These are phyloP conservation scores for Byssochlamys sp. DNA, from an alignment of 2,329 filamentous ascomycete species.

Conservation along the genomic window DNA sequence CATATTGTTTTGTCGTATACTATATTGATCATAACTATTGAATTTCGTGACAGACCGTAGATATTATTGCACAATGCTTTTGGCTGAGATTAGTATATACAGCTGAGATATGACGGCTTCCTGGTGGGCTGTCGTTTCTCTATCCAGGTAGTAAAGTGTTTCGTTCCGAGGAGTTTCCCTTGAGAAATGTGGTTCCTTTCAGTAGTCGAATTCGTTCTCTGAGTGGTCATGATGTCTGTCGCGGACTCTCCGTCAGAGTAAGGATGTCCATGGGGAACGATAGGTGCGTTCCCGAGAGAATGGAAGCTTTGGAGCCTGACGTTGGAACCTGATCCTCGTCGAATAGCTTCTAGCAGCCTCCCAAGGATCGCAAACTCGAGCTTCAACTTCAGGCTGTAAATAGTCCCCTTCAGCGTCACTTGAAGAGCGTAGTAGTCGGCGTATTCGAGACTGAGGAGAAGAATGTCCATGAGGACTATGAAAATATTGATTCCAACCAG, in stretches of 20 bases:
- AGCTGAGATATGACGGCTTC: not conserved
- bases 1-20: conserved; percentile 1
- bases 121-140: conserved; percentile 6
- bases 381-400: conserved; percentile 43
- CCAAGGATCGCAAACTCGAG: conserved; percentile 45
- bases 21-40: not conserved
- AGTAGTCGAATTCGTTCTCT: conserved; percentile 4
- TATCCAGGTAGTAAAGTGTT: conserved; percentile 15
- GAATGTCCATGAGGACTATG: conserved; percentile 39
- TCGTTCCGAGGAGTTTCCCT: conserved; percentile 14
- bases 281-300: conserved; percentile 2
- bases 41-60: not conserved
- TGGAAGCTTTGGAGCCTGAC: conserved; percentile 16
- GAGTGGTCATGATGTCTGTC: conserved; percentile 2
- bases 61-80: not conserved
- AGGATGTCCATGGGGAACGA: conserved; percentile 2
- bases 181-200: conserved; percentile 8
- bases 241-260: conserved; percentile 7
- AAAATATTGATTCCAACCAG: conserved; percentile 41
- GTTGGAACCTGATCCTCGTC: conserved; percentile 13
- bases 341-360: conserved; percentile 32
- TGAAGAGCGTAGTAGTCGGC: conserved; percentile 35
- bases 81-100: not conserved
- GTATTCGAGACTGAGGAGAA: conserved; percentile 35
- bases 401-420: conserved; percentile 36